Evolutionary conservation across 78 protist species (phyloP).

Genomic region (Guillardia theta): DNA sequence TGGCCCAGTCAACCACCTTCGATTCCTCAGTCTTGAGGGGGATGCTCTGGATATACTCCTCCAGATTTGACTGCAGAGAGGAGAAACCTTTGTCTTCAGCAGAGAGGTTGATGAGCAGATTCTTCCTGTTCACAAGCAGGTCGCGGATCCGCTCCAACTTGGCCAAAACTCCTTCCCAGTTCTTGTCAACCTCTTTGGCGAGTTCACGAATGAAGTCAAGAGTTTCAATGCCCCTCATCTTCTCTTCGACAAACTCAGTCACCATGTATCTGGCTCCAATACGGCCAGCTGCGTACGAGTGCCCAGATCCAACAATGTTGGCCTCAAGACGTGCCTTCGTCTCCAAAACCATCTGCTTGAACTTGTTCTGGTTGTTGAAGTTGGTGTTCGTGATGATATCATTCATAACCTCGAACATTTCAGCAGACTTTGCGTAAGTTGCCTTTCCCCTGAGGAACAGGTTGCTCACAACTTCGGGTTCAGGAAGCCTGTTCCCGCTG

Average conservation of each 20-base stretch:
- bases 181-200: background rate
- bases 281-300: background rate
- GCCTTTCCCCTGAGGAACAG: conserved; percentile 29
- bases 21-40: background rate
- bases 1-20: background rate
- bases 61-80: background rate
- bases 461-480: background rate
- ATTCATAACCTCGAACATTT: background rate
- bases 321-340: conserved; percentile 8
- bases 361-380: background rate
- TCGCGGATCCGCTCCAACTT: background rate
- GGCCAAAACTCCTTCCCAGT: background rate
- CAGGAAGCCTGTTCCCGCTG: background rate
- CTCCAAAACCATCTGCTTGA: conserved; percentile 30
- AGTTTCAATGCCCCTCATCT: background rate
- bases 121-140: background rate
- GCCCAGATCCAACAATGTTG: background rate
- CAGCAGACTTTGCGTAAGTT: background rate
- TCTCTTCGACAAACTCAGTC: background rate
- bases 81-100: background rate
- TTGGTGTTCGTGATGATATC: background rate
- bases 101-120: background rate
- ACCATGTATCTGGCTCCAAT: background rate
- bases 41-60: background rate
- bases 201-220: background rate